Base-by-base conservation (phyloP, 805 yeast species). In the Vanderwaltozyma tropicalis region DNA sequence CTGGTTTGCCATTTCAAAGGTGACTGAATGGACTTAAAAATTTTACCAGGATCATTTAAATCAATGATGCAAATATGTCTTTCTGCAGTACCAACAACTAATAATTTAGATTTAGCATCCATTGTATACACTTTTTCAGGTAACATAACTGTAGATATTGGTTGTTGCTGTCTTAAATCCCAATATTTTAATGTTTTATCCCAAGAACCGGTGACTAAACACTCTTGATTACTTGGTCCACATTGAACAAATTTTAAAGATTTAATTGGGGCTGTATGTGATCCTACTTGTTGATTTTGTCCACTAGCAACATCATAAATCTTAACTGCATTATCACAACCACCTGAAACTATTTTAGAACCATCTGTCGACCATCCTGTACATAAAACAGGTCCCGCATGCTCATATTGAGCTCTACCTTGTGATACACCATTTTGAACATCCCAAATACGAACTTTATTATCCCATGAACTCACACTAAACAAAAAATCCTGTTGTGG, bases 41-140 rank as follows among this genome's bases (percentile, higher is more conserved):
- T 80, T 40, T 72, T 72, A 41, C 80, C 83, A 2, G 98, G 98
- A 43, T 76, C 75, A 49, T 80, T 80, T 53, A 92, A 66, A 57
- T 92, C 85, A 41, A 92, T 72, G 27, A 86, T 71, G 31, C 73
- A 69, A 33, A 89, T 66, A 48, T 87, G 89, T 49, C 89, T 72
- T 48, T 86, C 96, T 0, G 97, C 97, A 41, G 95, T 83, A 15
- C 81, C 96, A n/a, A 85, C 88, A 24, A 89, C 96, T 42, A 92
- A 66, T 43, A 92, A 66, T 55, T 83, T 81, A 50, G 81, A 84
- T 35, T 79, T 69, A 10, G 82, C 58, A 57, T 88, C 96, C 94
- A 89, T 81, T 11, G 87, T 67, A 63, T 87, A 89, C 0, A 85
- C 95, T 37, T 95, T 68, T 48, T 92, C 97, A 0, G 97, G 95